Conservation (phyloP, 129 eudicot species). For the Flaveria ramosissima region DNA sequence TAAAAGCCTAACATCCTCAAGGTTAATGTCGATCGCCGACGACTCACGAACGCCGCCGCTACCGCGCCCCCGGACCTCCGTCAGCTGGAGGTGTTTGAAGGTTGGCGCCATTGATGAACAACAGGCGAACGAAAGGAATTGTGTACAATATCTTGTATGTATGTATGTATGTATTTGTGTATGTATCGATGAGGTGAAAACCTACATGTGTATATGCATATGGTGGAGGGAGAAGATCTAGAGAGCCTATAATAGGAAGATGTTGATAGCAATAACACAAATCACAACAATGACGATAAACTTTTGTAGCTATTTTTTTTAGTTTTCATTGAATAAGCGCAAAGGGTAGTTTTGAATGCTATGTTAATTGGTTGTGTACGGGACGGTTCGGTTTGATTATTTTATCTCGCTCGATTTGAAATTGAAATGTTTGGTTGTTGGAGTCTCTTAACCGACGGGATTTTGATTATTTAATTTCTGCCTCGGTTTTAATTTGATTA, state of each 20-base stretch:
- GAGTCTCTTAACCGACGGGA: no score
- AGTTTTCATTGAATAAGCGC: no score
- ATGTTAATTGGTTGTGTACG: no score
- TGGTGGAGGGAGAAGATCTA: constrained; percentile 17
- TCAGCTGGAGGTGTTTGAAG: constrained; percentile 53
- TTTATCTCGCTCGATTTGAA: no score
- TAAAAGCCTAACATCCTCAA: constrained; percentile 68
- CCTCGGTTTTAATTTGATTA: no score
- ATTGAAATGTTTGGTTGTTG: no score
- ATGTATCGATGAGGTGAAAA: background rate
- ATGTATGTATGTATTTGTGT: background rate
- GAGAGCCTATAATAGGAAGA: constrained; percentile 18
- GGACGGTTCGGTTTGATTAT: no score
- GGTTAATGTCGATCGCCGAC: constrained; percentile 39
- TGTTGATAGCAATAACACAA: background rate
- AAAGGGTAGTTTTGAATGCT: no score
- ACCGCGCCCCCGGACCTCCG: constrained; percentile 32
- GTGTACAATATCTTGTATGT: constrained; percentile 3
- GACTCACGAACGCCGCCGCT: constrained; percentile 27
- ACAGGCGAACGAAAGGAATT: constrained; percentile 19
- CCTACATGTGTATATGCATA: background rate
- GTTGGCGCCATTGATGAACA: constrained; percentile 51
- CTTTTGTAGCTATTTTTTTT: background rate
- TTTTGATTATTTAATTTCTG: no score
- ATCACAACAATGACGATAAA: constrained; percentile 4